Conservation (phyloP, 129 eudicot genomes). For the Logfia minima region DNA sequence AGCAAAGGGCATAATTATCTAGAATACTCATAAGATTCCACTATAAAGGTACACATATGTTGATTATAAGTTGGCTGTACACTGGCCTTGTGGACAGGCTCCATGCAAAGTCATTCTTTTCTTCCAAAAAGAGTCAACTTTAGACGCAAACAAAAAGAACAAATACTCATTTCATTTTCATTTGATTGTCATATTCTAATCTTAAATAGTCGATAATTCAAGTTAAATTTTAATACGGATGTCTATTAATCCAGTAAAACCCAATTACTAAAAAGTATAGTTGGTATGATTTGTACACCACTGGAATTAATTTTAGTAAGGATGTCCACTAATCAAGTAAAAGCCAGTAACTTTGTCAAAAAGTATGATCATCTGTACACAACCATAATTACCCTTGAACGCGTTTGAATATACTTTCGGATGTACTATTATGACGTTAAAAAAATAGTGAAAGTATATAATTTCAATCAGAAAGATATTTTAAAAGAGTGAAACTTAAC, state of each 20-base stretch:
- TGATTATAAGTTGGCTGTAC: neutral
- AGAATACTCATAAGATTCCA: neutral
- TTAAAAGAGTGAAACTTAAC: neutral
- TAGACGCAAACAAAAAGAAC: neutral
- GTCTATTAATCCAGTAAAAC: neutral
- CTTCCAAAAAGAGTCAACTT: neutral
- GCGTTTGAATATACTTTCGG: no score
- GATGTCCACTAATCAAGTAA: neutral
- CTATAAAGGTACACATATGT: neutral
- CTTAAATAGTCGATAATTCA: neutral
- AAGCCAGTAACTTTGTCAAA: neutral
- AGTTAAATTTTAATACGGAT: no score
- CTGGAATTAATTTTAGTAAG: no score
- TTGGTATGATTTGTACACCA: neutral
- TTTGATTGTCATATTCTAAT: slow-evolving; percentile 8
- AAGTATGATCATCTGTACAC: neutral
- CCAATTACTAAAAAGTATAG: neutral
- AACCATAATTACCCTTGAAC: neutral
- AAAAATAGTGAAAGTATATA: no score
- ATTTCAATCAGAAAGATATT: neutral
- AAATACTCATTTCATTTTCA: neutral
- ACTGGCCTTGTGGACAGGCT: neutral
- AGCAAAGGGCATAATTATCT: neutral
- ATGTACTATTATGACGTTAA: neutral
- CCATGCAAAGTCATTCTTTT: neutral